Evolutionary conservation across 1,284 basidiomycete species (phyloP).

Genomic region (Ganoderma meredithae): DNA sequence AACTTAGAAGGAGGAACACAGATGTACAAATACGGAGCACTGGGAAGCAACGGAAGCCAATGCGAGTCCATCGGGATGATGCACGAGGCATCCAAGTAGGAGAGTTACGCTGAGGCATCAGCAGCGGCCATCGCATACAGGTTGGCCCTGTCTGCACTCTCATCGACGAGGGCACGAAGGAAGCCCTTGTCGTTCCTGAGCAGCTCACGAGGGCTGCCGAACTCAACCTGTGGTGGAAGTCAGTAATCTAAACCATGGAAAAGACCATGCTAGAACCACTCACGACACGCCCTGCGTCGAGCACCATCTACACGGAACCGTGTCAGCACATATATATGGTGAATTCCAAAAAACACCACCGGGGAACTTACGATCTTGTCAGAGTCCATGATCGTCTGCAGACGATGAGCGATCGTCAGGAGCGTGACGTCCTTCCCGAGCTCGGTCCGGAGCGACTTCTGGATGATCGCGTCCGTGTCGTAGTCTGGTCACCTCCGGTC

Average conservation of each 20-base stretch:
- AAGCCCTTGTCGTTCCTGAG: constrained; percentile 57
- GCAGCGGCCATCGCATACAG: constrained; percentile 52
- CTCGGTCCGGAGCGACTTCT: constrained; percentile 61
- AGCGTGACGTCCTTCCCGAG: constrained; percentile 63
- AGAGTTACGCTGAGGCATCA: not conserved
- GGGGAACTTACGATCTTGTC: constrained; percentile 45
- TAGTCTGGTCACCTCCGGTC: constrained; percentile 47
- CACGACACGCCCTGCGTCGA: constrained; percentile 47
- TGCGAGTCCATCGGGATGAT: not conserved
- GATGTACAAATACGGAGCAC: not conserved
- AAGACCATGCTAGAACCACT: constrained; percentile 13
- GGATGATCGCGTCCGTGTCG: constrained; percentile 65
- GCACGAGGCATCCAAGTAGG: not conserved
- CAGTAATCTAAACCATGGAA: not conserved
- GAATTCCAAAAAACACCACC: constrained; percentile 21
- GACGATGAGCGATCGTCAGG: constrained; percentile 72
- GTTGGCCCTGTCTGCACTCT: constrained; percentile 58
- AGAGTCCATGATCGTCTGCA: constrained; percentile 76
- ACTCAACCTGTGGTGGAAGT: constrained; percentile 54
- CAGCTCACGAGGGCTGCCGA: constrained; percentile 66
- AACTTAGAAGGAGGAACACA: not conserved
- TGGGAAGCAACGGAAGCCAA: not conserved
- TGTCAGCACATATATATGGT: constrained; percentile 8
- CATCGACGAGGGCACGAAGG: constrained; percentile 65
- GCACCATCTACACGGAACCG: constrained; percentile 43